These are phyloP conservation scores for Fusarium ramigenum DNA, from an alignment of 2,329 filamentous ascomycete genomes.

Conservation along the genomic window DNA sequence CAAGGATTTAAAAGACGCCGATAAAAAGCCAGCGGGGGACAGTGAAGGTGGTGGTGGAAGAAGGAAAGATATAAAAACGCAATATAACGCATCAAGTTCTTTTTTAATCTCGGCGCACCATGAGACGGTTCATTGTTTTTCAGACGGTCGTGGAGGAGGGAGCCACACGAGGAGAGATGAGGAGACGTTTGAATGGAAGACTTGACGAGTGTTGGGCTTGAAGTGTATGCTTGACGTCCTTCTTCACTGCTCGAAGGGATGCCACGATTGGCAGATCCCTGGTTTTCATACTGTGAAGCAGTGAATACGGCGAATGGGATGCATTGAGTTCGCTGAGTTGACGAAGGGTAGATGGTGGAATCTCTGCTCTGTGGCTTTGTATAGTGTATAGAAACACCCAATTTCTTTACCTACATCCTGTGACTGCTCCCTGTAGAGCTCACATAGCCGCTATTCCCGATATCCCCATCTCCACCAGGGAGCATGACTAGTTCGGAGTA, in stretches of 20 bases:
- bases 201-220: constrained; percentile 10
- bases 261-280: neutral
- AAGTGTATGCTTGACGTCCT: constrained; percentile 1
- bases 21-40: constrained; percentile 12
- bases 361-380: constrained; percentile 43
- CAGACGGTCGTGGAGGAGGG: constrained; percentile 18
- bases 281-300: neutral
- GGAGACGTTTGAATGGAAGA: constrained; percentile 26
- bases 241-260: constrained; percentile 1
- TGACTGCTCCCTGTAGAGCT: neutral
- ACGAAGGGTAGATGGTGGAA: constrained; percentile 15
- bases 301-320: neutral
- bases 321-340: neutral
- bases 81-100: constrained; percentile 22
- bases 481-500: neutral
- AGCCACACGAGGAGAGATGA: constrained; percentile 1
- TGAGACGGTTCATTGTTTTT: constrained; percentile 31
- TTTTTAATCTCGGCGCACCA: constrained; percentile 36
- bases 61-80: constrained; percentile 19
- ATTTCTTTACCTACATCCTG: constrained; percentile 12
- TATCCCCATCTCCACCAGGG: neutral
- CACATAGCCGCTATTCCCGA: neutral
- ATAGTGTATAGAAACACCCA: constrained; percentile 51
- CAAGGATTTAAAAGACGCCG: constrained; percentile 31
- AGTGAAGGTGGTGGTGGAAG: neutral